Evolutionary conservation across 305 asterid genomes (phyloP).

Genomic region (Plantago coronopus): DNA sequence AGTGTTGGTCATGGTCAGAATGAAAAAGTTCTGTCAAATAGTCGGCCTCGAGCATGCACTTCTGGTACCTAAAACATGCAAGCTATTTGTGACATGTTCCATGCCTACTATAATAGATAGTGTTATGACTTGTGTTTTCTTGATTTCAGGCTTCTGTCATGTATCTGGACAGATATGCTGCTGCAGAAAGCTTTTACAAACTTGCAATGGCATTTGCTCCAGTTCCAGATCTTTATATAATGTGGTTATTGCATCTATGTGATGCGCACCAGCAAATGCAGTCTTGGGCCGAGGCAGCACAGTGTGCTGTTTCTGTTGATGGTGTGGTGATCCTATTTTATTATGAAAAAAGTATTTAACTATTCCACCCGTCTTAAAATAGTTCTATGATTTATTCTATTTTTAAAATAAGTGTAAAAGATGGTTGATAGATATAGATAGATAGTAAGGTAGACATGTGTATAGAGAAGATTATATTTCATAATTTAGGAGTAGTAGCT

Average conservation of each 20-base stretch:
- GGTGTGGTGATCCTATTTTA: slow-evolving; percentile 99
- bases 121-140: slow-evolving; percentile 19
- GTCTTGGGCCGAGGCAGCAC: slow-evolving; percentile 99
- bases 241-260: slow-evolving; percentile 96
- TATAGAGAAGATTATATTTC: no score
- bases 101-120: slow-evolving; percentile 11
- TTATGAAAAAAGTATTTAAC: no score
- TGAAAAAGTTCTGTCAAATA: slow-evolving; percentile 69
- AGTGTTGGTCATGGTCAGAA: slow-evolving; percentile 79
- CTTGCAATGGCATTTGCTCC: slow-evolving; percentile 99
- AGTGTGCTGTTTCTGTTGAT: slow-evolving; percentile 99
- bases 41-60: slow-evolving; percentile 97
- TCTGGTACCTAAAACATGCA: slow-evolving; percentile 48
- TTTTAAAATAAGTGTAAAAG: no score
- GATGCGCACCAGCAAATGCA: slow-evolving; percentile 99
- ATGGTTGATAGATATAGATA: no score
- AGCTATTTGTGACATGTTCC: slow-evolving; percentile 23
- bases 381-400: no score
- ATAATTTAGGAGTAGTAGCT: no score
- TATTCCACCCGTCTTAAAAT: no score
- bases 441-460: no score
- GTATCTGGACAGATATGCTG: slow-evolving; percentile 89
- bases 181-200: slow-evolving; percentile 96
- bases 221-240: slow-evolving; percentile 97
- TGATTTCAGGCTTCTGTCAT: slow-evolving; percentile 77